Evolutionary conservation across 768 basidiomycete species (phyloP).

Genomic region (Kwoniella dejecticola): DNA sequence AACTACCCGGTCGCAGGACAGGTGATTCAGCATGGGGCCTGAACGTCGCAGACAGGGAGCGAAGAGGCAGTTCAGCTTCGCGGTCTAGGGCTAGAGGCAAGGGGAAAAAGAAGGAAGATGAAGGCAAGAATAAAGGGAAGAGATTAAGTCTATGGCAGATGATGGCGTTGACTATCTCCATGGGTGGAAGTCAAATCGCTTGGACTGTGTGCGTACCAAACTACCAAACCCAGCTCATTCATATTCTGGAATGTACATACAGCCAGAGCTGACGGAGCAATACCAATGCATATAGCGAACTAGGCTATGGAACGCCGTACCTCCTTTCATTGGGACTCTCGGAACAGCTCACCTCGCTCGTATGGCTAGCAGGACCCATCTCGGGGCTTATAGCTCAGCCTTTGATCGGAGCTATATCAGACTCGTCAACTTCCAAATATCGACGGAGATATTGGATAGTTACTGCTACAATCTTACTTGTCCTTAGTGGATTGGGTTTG

Average conservation of each 20-base stretch:
- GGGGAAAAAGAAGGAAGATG: conserved; percentile 26
- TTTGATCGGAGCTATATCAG: conserved; percentile 96
- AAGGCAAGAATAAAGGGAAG: conserved; percentile 30
- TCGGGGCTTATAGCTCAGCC: conserved; percentile 94
- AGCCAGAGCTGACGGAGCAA: too few species aligned
- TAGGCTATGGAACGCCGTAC: conserved; percentile 93
- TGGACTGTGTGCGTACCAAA: conserved; percentile 34
- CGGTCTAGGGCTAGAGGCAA: conserved; percentile 15
- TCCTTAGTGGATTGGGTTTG: conserved; percentile 72
- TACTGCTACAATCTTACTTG: conserved; percentile 79
- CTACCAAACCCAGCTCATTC: too few species aligned
- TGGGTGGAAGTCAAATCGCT: conserved; percentile 69
- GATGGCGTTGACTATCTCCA: conserved; percentile 66
- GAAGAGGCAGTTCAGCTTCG: conserved; percentile 28
- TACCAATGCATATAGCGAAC: conserved; percentile 27
- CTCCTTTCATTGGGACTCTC: conserved; percentile 76
- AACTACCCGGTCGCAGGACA: conserved; percentile 6
- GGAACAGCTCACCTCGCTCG: conserved; percentile 86
- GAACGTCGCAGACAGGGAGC: conserved; percentile 10
- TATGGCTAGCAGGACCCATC: conserved; percentile 87
- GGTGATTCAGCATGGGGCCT: conserved; percentile 23
- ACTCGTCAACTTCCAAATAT: conserved; percentile 83
- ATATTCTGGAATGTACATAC: too few species aligned
- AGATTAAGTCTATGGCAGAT: conserved; percentile 50
- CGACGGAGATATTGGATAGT: conserved; percentile 89